phyloP scores from a whole-genome alignment of 2,329 filamentous ascomycete species.

The Calonectria crousiana region DNA sequence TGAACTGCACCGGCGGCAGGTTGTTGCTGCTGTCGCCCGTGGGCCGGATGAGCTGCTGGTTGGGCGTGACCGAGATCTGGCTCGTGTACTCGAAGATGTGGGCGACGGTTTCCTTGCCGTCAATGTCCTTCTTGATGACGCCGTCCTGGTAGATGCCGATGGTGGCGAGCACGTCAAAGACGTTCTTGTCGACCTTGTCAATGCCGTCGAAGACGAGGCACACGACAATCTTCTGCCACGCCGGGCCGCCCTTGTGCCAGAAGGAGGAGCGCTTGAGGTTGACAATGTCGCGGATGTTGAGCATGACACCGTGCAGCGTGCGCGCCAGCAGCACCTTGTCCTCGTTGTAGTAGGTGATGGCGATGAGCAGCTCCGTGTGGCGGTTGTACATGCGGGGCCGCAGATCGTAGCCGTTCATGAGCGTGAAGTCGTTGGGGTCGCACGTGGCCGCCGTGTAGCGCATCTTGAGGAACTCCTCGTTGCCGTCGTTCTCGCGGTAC shows the following conservation, averaged over 20 bases:
- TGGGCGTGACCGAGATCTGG: constrained; percentile 40
- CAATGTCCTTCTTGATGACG: constrained; percentile 42
- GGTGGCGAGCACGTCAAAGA: constrained; percentile 41
- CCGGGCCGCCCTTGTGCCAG: constrained; percentile 43
- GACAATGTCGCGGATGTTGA: constrained; percentile 42
- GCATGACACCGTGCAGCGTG: constrained; percentile 40
- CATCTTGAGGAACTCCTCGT: constrained; percentile 42
- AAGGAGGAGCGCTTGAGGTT: constrained; percentile 42
- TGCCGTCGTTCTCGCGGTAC: constrained; percentile 34
- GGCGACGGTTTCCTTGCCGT: constrained; percentile 41
- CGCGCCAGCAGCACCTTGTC: constrained; percentile 43
- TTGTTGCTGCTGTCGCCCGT: constrained; percentile 35
- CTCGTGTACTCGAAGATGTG: constrained; percentile 44
- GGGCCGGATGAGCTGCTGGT: constrained; percentile 43
- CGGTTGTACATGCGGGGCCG: constrained; percentile 43
- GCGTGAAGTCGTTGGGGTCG: constrained; percentile 42
- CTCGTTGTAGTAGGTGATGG: constrained; percentile 44
- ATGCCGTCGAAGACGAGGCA: constrained; percentile 42
- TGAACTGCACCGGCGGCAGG: constrained; percentile 40
- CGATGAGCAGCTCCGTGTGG: constrained; percentile 41
- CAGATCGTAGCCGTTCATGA: constrained; percentile 41
- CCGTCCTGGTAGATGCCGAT: constrained; percentile 42
- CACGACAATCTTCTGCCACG: constrained; percentile 43
- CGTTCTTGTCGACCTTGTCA: constrained; percentile 43
- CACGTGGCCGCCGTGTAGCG: constrained; percentile 43